A percentile compares a stretch with the other conserved stretches of the same genome.
These are phyloP conservation scores for Saturnispora ahearnii DNA, from an alignment of 805 yeast species.

Conservation along the genomic window DNA sequence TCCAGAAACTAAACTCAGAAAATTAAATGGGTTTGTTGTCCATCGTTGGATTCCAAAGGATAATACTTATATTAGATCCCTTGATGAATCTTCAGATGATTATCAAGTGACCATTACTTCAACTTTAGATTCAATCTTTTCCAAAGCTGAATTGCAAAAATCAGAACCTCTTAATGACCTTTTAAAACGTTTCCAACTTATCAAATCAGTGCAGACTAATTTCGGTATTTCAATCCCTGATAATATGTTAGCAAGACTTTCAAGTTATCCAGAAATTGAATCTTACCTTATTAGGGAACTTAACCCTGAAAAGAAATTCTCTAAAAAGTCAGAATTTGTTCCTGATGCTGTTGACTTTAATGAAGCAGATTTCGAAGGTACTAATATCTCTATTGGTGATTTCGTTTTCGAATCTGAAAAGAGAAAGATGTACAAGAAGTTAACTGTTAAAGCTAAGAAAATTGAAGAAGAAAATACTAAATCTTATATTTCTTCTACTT, in stretches of 20 bases:
- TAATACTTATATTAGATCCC: conserved; percentile 13
- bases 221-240: conserved; percentile 51
- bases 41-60: conserved; percentile 26
- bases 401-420: conserved; percentile 40
- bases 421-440: conserved; percentile 35
- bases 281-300: conserved; percentile 28
- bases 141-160: background rate
- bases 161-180: conserved; percentile 29
- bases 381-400: conserved; percentile 47
- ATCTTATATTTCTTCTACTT: background rate
- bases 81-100: conserved; percentile 1
- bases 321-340: conserved; percentile 46
- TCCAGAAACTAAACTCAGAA: conserved; percentile 16
- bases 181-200: conserved; percentile 37
- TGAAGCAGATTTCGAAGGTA: conserved; percentile 44
- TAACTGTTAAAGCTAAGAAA: conserved; percentile 30
- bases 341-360: conserved; percentile 69
- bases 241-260: conserved; percentile 34
- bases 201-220: conserved; percentile 39
- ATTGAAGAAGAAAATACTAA: conserved; percentile 18
- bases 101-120: conserved; percentile 13
- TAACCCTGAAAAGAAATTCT: conserved; percentile 31
- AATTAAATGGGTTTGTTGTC: conserved; percentile 24
- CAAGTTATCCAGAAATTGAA: conserved; percentile 32
- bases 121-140: conserved; percentile 14